A percentile compares a stretch with the other conserved stretches of the same genome.
These are phyloP conservation scores for Hyphopichia fennica DNA, from an alignment of 1,139 yeast species.

Conservation along the genomic window DNA sequence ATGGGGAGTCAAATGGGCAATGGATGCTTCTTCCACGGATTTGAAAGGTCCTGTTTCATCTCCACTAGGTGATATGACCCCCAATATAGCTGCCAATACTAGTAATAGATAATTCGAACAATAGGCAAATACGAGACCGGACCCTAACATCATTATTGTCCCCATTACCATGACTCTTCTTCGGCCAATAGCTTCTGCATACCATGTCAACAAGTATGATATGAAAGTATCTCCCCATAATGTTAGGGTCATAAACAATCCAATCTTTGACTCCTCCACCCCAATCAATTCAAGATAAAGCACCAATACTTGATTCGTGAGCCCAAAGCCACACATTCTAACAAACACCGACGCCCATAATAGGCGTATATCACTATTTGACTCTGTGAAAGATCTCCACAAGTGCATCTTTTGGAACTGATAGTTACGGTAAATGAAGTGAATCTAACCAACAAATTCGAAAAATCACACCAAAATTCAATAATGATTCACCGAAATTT, in stretches of 20 bases:
- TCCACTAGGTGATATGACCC: slow-evolving; percentile 85
- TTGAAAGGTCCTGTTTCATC: slow-evolving; percentile 94
- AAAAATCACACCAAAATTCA: not conserved
- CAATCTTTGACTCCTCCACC: slow-evolving; percentile 60
- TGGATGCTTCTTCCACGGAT: slow-evolving; percentile 81
- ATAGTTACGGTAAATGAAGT: no score
- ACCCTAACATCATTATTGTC: slow-evolving; percentile 62
- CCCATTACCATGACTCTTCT: slow-evolving; percentile 66
- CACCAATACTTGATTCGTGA: slow-evolving; percentile 78
- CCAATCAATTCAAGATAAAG: slow-evolving; percentile 61
- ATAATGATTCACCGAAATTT: not conserved
- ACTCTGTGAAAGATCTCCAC: slow-evolving; percentile 21
- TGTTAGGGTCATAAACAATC: slow-evolving; percentile 81
- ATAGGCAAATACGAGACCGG: slow-evolving; percentile 66
- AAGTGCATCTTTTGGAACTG: slow-evolving; percentile 29
- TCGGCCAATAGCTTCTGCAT: slow-evolving; percentile 77
- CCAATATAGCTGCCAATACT: slow-evolving; percentile 55
- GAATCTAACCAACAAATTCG: no score
- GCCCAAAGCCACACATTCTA: slow-evolving; percentile 76
- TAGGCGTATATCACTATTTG: slow-evolving; percentile 56
- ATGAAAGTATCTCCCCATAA: slow-evolving; percentile 75
- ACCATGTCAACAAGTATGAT: slow-evolving; percentile 73
- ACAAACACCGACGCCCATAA: slow-evolving; percentile 72
- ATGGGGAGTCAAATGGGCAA: slow-evolving; percentile 76
- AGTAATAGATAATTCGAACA: slow-evolving; percentile 52